Base-by-base conservation (phyloP, 2,329 filamentous ascomycete species). In the Colletotrichum tabaci region DNA sequence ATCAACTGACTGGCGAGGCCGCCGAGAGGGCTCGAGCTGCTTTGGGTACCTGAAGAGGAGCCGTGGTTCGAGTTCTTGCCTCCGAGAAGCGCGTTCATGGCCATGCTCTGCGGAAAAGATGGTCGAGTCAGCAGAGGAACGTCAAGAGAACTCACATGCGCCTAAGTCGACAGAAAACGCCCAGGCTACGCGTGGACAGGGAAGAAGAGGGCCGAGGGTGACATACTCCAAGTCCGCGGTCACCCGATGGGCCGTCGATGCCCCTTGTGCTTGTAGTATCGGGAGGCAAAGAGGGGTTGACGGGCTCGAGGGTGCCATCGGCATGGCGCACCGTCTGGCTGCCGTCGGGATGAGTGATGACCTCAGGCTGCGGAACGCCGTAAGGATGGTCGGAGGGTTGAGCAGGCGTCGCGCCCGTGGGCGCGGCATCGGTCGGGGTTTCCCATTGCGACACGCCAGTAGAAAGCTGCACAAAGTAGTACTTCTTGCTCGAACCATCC, bases 381-480 rank as follows among this genome's bases (percentile, higher is more conserved):
- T 91, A 93, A 6, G 91, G 91, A 76, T 92, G 90, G 23, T 92
- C 89, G 64, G 80, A 84, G 68, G 86, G 86, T 21, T 72, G 70
- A 73, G 83, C 87, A 56, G 88, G 91, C 47, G 88, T 91, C 77
- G 84, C 89, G 73, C 90, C 89, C 26, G 88, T 87, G 55, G 89
- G 90, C 9, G 88, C 91, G 61, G 91, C 86, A 70, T 89, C 85
- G 16, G 89, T 93, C 42, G 92, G 92, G 42, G 88, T 87, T n/a
- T 93, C 91, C 92, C 92, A 94, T 81, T 93, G 91, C 74, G 91
- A 93, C 47, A 89, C 86, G 58, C 92, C 92, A 9, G 91, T 93
- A 64, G 90, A 91, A 66, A 94, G 88, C 80, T 93, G 91, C 61
- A 94, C 92, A 79, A 89, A 92, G 80, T 92, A 92, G 79, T 92